These are phyloP conservation scores for Tubosaeta sp. DNA, from an alignment of 768 basidiomycete genomes.

Conservation along the genomic window DNA sequence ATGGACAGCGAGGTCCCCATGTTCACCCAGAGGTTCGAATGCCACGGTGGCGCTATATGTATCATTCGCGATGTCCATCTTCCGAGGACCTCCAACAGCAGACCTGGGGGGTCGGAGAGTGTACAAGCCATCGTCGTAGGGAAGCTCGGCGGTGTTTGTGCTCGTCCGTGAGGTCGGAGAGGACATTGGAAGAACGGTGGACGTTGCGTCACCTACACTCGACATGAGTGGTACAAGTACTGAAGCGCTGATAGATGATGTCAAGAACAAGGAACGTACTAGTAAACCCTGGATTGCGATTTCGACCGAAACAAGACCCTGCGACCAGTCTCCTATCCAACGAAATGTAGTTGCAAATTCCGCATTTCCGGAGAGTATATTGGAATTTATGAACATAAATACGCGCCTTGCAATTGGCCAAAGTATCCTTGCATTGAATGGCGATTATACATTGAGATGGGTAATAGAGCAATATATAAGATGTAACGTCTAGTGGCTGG, in stretches of 20 bases:
- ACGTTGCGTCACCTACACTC: constrained; percentile 11
- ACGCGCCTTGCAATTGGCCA: constrained; percentile 25
- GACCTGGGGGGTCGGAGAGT: constrained; percentile 6
- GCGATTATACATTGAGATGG: constrained; percentile 36
- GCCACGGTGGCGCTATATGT: neutral
- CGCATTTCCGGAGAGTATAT: neutral
- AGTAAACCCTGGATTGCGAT: constrained; percentile 3
- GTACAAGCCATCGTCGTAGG: neutral
- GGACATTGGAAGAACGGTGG: constrained; percentile 11
- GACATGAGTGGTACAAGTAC: constrained; percentile 10
- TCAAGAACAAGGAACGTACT: constrained; percentile 1
- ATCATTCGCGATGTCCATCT: constrained; percentile 4
- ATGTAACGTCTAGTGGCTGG: constrained; percentile 49
- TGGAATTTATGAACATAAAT: neutral
- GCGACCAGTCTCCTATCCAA: constrained; percentile 12
- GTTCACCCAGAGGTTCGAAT: neutral
- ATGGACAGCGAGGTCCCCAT: neutral
- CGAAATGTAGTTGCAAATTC: neutral
- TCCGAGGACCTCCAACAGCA: constrained; percentile 19
- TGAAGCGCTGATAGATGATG: neutral
- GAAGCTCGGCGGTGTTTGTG: constrained; percentile 2
- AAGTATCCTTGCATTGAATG: constrained; percentile 31
- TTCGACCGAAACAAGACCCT: constrained; percentile 1
- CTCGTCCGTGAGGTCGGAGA: constrained; percentile 11
- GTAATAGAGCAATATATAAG: constrained; percentile 28